Evolutionary conservation across 495 filamentous ascomycete genomes (phyloP).

Genomic region (Xanthoparmelia taractica): DNA sequence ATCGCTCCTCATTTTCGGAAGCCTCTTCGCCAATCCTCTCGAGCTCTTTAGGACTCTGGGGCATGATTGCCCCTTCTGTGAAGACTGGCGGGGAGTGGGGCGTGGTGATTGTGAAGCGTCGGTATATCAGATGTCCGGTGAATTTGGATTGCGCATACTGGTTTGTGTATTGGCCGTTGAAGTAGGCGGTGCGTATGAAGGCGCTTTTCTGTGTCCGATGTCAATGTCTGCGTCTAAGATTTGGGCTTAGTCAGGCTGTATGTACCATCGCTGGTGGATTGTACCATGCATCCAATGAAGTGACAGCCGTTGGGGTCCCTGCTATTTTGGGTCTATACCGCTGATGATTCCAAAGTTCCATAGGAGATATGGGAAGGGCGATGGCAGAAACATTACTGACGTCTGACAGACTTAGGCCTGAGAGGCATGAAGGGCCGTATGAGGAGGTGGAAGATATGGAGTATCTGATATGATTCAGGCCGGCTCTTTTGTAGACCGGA

Average conservation of each 20-base stretch:
- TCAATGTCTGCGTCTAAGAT: neutral
- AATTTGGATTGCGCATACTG: conserved; percentile 25
- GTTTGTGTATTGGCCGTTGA: conserved; percentile 26
- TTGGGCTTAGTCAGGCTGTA: no score
- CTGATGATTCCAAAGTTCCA: conserved; percentile 25
- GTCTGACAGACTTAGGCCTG: conserved; percentile 22
- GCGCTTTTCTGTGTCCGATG: conserved; percentile 17
- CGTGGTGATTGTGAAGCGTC: conserved; percentile 17
- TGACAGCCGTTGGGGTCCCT: neutral
- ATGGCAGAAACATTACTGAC: conserved; percentile 23
- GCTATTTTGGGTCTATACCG: conserved; percentile 5
- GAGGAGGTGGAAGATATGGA: conserved; percentile 17
- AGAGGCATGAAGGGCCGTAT: conserved; percentile 23
- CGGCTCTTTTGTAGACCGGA: conserved; percentile 19
- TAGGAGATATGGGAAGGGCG: conserved; percentile 21
- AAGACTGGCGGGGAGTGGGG: conserved; percentile 20
- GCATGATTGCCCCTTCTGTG: conserved; percentile 19
- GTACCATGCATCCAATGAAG: conserved; percentile 23
- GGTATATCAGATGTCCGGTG: conserved; percentile 22
- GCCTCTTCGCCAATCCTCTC: conserved; percentile 14
- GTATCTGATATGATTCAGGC: conserved; percentile 11
- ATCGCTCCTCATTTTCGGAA: conserved; percentile 6
- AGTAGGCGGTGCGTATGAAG: conserved; percentile 25
- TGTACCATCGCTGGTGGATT: conserved; percentile 21
- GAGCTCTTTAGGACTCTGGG: conserved; percentile 18